phyloP scores from a whole-genome alignment of 164 flowering plant species.

The Magnolia kwangsiensis region DNA sequence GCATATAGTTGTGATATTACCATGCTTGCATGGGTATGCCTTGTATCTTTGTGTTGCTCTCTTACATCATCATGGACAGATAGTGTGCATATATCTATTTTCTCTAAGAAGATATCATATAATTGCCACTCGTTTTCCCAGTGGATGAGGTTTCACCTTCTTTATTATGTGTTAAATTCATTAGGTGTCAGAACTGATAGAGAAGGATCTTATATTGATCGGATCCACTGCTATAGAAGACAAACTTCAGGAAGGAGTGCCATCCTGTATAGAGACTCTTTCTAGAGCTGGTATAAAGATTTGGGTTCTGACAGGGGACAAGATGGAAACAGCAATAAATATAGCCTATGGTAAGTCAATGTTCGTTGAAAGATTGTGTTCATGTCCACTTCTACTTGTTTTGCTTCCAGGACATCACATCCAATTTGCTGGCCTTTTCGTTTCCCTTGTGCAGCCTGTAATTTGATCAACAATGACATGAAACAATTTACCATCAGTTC shows the following conservation, averaged over 20 bases:
- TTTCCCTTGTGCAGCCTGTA: constrained; percentile 68
- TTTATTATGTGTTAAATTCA: neutral
- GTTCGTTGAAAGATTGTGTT: neutral
- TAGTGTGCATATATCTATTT: neutral
- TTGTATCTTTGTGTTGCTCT: neutral
- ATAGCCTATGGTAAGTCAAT: constrained; percentile 79
- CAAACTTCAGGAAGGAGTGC: constrained; percentile 99
- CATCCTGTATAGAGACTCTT: constrained; percentile 87
- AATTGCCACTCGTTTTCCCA: neutral
- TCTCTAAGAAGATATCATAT: neutral
- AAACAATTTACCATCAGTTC: constrained; percentile 92
- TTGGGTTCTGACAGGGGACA: constrained; percentile 98
- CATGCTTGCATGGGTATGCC: neutral
- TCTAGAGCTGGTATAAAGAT: constrained; percentile 96
- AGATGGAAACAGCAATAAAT: constrained; percentile 96
- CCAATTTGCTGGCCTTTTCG: neutral
- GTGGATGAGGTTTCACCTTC: constrained; percentile 2
- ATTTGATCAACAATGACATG: constrained; percentile 81
- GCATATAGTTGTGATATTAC: neutral
- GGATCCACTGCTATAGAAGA: constrained; percentile 98
- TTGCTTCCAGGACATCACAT: neutral
- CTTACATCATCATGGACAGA: neutral
- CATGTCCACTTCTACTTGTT: neutral
- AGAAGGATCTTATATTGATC: constrained; percentile 75
- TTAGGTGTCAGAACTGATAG: constrained; percentile 90